Evolutionary conservation across 2,329 filamentous ascomycete genomes (phyloP), one percentile per base, ranked within the genome.

Genomic region (Dothideomycetidae sp.): DNA sequence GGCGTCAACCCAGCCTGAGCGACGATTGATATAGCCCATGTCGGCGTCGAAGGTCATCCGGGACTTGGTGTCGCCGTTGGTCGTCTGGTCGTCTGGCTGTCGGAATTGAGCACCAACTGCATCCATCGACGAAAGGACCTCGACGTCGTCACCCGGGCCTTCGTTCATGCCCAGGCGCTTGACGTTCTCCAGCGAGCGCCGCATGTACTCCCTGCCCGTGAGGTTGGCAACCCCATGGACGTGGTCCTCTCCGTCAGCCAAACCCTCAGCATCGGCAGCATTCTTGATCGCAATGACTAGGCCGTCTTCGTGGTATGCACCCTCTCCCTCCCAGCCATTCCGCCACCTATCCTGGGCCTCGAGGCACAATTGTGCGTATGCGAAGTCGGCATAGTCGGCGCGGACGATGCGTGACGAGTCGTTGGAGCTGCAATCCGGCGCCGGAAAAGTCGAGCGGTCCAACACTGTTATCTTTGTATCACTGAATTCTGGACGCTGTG

Each of bases 1-100:
- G 0, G 83, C 82, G 53, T 93, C 71, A 2, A 79, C 82, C 84
- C 84, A 93, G 4, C 84, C 84, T 28, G 76, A 79, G 17, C 68
- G 64, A 37, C 67, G 66, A 55, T 93, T 92, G 37, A 81, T 58
- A 56, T 86, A 92, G 14, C 78, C 82, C 45, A 66, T 75, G 44
- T 66, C 68, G 10, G 74, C 81, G 18, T 38, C 36, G 16, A 45
- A 45, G 12, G 40, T 40, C 5, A 35, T 37, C 11, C 15, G 12
- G 16, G 33, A 19, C 2, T 19, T 29, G 12, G 66, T 67, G 41
- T 43, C 48, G 7, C 58, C 58, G 9, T 61, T 58, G 21, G 7
- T n/a, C 5, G 13, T 26, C 10, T n/a, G 15, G 7, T 29, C 10
- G 4, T 23, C 23, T 11, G 35, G 35, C 26, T 37, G 35, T 5